Conservation (phyloP, 805 yeast genomes). For the Myxozyma melibiosi region DNA sequence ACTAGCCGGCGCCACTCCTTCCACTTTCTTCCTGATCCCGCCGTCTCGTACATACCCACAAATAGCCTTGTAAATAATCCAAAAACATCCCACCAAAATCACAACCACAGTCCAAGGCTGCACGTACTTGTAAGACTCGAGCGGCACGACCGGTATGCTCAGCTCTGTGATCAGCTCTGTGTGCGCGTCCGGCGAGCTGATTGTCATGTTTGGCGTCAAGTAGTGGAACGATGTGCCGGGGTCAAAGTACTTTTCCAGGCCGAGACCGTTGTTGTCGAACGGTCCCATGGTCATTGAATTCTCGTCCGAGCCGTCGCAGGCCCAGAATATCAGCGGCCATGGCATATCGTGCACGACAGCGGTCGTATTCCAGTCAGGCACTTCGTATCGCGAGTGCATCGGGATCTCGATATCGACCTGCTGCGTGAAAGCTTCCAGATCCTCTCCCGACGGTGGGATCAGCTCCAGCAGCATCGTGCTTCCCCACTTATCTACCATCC, state of each 20-base stretch:
- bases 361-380: constrained; percentile 42
- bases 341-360: constrained; percentile 38
- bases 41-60: constrained; percentile 24
- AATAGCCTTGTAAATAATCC: constrained; percentile 28
- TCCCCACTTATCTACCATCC: constrained; percentile 51
- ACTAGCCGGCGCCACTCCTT: constrained; percentile 5
- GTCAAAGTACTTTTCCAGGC: constrained; percentile 53
- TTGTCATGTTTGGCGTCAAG: constrained; percentile 34
- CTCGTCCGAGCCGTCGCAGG: constrained; percentile 49
- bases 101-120: constrained; percentile 45
- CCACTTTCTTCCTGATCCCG: constrained; percentile 21
- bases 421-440: constrained; percentile 6
- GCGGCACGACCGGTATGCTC: constrained; percentile 50
- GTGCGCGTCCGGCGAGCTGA: constrained; percentile 21
- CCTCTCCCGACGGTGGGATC: constrained; percentile 26
- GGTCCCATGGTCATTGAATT: constrained; percentile 40
- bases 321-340: constrained; percentile 53
- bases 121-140: constrained; percentile 39
- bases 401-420: constrained; percentile 44
- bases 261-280: constrained; percentile 47
- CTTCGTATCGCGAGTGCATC: constrained; percentile 56
- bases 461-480: constrained; percentile 50
- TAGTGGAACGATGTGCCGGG: constrained; percentile 50
- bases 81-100: constrained; percentile 37
- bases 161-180: constrained; percentile 35